Evolutionary conservation across 1,139 yeast species (phyloP), one percentile per base, ranked within the genome.

Genomic region (Geotrichum klebahnii): DNA sequence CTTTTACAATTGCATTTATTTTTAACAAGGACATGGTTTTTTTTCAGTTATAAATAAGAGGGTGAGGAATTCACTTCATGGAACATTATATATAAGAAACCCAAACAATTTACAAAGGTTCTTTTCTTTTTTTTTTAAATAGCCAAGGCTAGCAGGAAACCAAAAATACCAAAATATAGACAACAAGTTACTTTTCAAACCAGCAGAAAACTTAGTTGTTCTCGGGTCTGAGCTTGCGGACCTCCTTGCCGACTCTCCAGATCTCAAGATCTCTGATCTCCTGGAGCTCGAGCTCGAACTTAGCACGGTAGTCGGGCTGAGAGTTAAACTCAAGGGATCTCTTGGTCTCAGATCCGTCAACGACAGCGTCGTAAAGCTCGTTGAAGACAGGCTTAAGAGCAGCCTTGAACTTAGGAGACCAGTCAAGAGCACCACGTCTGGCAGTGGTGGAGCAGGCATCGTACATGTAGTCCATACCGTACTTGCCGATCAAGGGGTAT

Each of bases 391-490:
- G 98, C 81, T 92, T 92, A 77, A 92, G 82, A 69, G 97, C 97
- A 67, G 87, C 94, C 83, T 89, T 89, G 88, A 92, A 92, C 74
- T 83, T 78, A 75, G 97, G 98, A 81, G 92, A 90, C 98, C 98
- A 92, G 81, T 92, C 98, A 68, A 92, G 82, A 70, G 98, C 98
- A 81, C 98, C 98, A 80, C 98, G 89, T 82, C 97, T 88, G 66
- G 98, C 98, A 64, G 98, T 92, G 71, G 98, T 92, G 63, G 98
- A 92, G 78, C 98, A 92, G 66, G 98, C 98, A 71, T 90, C 97
- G 83, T 92, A 92, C 98, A 92, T 92, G 92, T 92, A 92, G 78
- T 92, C 98, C 98, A 92, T 92, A 79, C 98, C 98, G 81, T 92
- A 86, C 78, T 87, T 88, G 76, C 98, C 98, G 67, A 92, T 76